Base-by-base conservation (phyloP, 75 land plant species). In the Gnetum montanum region DNA sequence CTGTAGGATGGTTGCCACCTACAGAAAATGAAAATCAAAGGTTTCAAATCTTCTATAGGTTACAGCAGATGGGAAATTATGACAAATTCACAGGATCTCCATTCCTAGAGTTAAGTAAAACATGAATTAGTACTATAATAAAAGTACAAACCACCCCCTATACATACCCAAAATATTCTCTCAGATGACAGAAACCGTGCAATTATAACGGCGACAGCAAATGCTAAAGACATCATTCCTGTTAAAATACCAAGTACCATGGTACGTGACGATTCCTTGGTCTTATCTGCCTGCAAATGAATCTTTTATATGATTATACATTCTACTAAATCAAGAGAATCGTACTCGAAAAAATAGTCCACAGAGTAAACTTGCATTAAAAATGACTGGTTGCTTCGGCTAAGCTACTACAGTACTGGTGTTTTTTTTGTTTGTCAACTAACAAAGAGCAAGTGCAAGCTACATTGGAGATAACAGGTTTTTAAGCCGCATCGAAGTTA, bases 201-300 rank as follows among this genome's bases (percentile, higher is more conserved):
- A 15, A 61, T 59, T 28, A 80, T 29, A 18, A 69, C 77, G n/a
- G 79, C 92, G 26, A 48, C 59, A 41, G 84, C 84, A 51, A 82
- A 83, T 3, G 77, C 80, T 24, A 70, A 56, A 1, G 84, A 75
- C 26, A 59, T 50, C 29, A 75, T 44, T 19, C 81, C 88, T 20
- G 80, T 80, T 6, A 80, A 59, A 7, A 84, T 45, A 33, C 92
- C 92, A 35, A 87, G 75, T 7, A 74, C 78, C 0, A 78, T 40
- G 1, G 71, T 78, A 24, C 92, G 76, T 29, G 60, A 66, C 3
- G 51, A 31, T 29, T 76, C 78, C 12, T 71, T 58, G 2, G 80
- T 67, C 54, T 71, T 76, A 55, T 87, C 88, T 0, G 88, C 84
- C 88, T 87, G 81, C 18, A 26, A n/a, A n/a, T n/a, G n/a, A n/a